phyloP scores from a whole-genome alignment of 2,329 filamentous ascomycete species.

The Gyromitra esculenta region DNA sequence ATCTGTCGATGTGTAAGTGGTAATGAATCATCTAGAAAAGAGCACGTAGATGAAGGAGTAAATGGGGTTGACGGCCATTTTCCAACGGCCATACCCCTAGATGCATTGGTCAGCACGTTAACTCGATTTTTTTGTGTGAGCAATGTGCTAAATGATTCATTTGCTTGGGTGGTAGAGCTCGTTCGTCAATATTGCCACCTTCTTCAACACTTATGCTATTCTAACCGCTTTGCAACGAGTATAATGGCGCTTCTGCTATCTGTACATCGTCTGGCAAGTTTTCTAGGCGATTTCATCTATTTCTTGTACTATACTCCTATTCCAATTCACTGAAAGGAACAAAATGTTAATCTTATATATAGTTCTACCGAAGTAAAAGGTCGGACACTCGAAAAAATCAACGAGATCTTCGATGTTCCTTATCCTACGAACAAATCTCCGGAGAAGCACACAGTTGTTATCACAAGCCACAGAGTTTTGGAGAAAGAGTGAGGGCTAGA shows the following conservation, averaged over 20 bases:
- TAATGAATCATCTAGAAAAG: not conserved
- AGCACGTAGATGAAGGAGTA: not conserved
- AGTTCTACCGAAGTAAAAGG: conserved; percentile 55
- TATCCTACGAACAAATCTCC: conserved; percentile 56
- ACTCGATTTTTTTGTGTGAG: not conserved
- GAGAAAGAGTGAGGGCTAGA: conserved; percentile 41
- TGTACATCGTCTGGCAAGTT: conserved; percentile 56
- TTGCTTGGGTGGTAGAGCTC: conserved; percentile 45
- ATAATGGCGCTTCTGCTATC: conserved; percentile 59
- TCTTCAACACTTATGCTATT: conserved; percentile 65
- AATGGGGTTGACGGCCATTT: not conserved
- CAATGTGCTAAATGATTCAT: not conserved
- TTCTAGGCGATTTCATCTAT: conserved; percentile 56
- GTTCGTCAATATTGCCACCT: conserved; percentile 62
- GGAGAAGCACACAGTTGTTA: conserved; percentile 53
- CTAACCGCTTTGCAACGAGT: conserved; percentile 61
- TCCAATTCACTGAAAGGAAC: not conserved
- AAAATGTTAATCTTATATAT: conserved; percentile 25
- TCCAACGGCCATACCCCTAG: not conserved
- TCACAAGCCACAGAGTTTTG: conserved; percentile 49
- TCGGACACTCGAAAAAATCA: conserved; percentile 55
- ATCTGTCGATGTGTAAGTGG: not conserved
- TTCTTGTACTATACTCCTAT: conserved; percentile 54
- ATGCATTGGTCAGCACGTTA: conserved; percentile 3
- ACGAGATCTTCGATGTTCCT: conserved; percentile 55